Evolutionary conservation across 23 red algal species (phyloP), one percentile per base, ranked within the genome.

Genomic region (Gracilariopsis chorda): DNA sequence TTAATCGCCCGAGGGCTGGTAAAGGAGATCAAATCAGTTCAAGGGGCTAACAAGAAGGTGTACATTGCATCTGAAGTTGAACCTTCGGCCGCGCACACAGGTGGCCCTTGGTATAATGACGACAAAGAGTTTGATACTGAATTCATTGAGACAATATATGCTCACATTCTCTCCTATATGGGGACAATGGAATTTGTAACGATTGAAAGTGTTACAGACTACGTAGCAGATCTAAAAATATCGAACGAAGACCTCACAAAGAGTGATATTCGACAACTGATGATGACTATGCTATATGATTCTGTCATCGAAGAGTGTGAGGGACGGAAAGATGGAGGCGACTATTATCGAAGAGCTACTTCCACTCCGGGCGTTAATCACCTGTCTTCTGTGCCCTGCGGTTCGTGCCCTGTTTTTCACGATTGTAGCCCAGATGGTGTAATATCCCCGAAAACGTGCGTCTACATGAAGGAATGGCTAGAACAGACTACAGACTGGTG

Each of bases 11-110:
- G 75, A 27, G 37, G 58, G 35, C 63, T 91, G 36, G 60, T 91
- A 12, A 91, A 91, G 30, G 88, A 91, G 48, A 82, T 91, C 24
- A 91, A 91, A 58, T 82, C 75, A 17, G 77, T 91, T 47, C 88
- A 82, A 47, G 77, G 88, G 3, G 46, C 73, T 17, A 91, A 91
- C 88, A 91, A 91, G 44, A 52, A 63, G 20, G 75, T 82, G 43
- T 91, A 82, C 28, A 82, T 91, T 44, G 56, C 57, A 52, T 51
- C 75, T 23, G 88, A 72, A 40, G 36, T 91, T 35, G 88, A 91
- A 37, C 75, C 88, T 30, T 91, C 88, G 16, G 46, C 55, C 29
- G 44, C 59, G 58, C 88, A 91, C 77, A 82, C 75, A 48, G 76
- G 88, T 21, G 88, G 88, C 0, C 88, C 88, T 37, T 91, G 88